Evolutionary conservation across 1,284 basidiomycete genomes (phyloP), one percentile per base, ranked within the genome.

Genomic region (Pulchroboletus neoregius): DNA sequence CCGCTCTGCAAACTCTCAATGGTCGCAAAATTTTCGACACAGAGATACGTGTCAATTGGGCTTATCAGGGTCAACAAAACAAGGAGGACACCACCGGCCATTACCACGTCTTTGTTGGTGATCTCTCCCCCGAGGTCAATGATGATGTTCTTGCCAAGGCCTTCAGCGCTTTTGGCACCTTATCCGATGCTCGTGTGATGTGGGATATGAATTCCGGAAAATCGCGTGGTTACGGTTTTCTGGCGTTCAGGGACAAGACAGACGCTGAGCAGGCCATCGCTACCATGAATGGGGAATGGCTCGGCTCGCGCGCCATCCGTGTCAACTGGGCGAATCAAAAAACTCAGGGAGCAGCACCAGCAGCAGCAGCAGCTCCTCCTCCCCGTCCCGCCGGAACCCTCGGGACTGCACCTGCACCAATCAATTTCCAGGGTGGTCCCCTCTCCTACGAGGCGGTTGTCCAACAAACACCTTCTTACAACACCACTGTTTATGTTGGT

Each of bases 301-400:
- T 99, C 34, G 95, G 95, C 41, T 91, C 91, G 37, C 84, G 96
- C 52, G 93, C 94, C 46, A 98, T 99, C 62, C 87, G 95, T 53
- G 94, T 99, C 70, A 99, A 99, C 74, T 99, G 95, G 95, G 95
- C 95, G 40, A 98, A 96, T 74, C 94, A 94, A 72, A 98, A 98
- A 77, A 96, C 92, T 20, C 90, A 93, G 69, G 86, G 85, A 40
- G 58, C 26, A 39, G 65, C 53, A 22, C 3, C 4, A 3, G 57
- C 68, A 40, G 58, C 26, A 39, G 65, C 53, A 22, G 20, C 4
- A 3, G 57, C 68, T 32, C 66, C 73, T 51, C 73, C 76, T 52
- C 73, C 73, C 48, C 70, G 70, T 33, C 76, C 75, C 12, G 65
- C 73, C 31, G 71, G 70, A 47, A 64, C 67, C 28, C 65, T 69